A percentile compares a stretch with the other conserved stretches of the same genome.
Conservation (phyloP, 2,329 filamentous ascomycete species). For the Claviceps paspali region DNA sequence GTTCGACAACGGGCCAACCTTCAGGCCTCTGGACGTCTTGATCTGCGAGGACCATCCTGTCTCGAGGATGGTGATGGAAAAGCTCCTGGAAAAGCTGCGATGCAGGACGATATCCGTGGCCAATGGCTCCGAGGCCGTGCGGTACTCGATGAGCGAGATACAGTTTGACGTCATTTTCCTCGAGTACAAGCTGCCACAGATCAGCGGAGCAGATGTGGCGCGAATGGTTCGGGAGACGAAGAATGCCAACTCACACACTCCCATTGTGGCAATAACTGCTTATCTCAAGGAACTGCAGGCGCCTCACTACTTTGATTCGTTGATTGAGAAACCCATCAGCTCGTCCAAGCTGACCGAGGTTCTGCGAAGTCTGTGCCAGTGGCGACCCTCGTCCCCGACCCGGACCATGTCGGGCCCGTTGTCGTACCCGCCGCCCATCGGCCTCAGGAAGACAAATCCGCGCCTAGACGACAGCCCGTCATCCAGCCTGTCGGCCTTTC, state of each 20-base stretch:
- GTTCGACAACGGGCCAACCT: constrained; percentile 67
- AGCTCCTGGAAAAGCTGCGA: constrained; percentile 82
- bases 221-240: constrained; percentile 96
- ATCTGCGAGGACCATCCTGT: constrained; percentile 98
- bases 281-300: constrained; percentile 96
- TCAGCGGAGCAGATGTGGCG: constrained; percentile 88
- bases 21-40: constrained; percentile 80
- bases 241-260: constrained; percentile 86
- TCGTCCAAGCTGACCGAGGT: constrained; percentile 82
- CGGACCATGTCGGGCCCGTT: constrained; percentile 28
- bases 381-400: constrained; percentile 58
- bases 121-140: constrained; percentile 80
- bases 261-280: constrained; percentile 90
- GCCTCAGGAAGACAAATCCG: constrained; percentile 47
- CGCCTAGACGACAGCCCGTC: constrained; percentile 71
- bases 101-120: constrained; percentile 87
- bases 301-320: constrained; percentile 85
- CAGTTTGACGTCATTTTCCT: constrained; percentile 99
- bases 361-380: constrained; percentile 75
- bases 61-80: constrained; percentile 97
- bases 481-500: constrained; percentile 58
- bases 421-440: constrained; percentile 45
- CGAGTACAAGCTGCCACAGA: constrained; percentile 87
- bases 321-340: constrained; percentile 94
- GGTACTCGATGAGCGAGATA: constrained; percentile 90